Base-by-base conservation (phyloP, 1,284 basidiomycete genomes). In the Schizophyllum commune region DNA sequence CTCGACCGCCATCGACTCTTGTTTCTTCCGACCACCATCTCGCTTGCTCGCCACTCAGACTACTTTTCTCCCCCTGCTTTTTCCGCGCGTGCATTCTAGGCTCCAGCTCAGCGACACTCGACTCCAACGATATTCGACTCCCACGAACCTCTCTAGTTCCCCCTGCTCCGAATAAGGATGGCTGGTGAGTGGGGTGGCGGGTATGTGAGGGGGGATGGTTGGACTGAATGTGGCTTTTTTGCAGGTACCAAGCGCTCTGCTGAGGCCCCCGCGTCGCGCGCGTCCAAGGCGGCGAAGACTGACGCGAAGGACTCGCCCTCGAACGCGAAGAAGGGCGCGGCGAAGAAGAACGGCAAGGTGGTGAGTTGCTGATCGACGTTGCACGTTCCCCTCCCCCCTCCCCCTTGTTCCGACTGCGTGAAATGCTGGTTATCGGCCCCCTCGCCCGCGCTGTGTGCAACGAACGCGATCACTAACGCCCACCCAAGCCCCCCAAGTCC, bases 271-370 rank as follows among this genome's bases (percentile, higher is more conserved):
- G 67, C 72, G 13, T 79, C 80, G 32, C 79, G 81, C 59, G 74
- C 78, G 51, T 72, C 79, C 15, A 83, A 84, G 69, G 73, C 74
- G 6, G 74, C 80, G 53, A 84, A 79, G 68, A 82, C 78, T 15
- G 76, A 74, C 55, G 67, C 68, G 57, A 51, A 62, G 19, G 62
- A 67, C 47, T 69, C 67, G 55, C 64, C 69, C 39, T 70, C 67
- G 60, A 63, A 68, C 58, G 62, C 58, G 5, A 77, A 78, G 67
- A 78, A 76, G 63, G 81, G 80, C 17, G 72, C 74, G 55, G 62
- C 63, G 27, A 75, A 77, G 66, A 77, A 74, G 65, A 79, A 77
- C 17, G 69, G 75, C 52, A 80, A 61, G 68, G 75, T 66, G 60
- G 69, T 54, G 71, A 74, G 64, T 47, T 17, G 4, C 2, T 47